Percentiles rank a stretch among this genome's conserved stretches.
These are phyloP conservation scores for Suillus ampliporus DNA, from an alignment of 768 basidiomycete genomes.

Conservation along the genomic window DNA sequence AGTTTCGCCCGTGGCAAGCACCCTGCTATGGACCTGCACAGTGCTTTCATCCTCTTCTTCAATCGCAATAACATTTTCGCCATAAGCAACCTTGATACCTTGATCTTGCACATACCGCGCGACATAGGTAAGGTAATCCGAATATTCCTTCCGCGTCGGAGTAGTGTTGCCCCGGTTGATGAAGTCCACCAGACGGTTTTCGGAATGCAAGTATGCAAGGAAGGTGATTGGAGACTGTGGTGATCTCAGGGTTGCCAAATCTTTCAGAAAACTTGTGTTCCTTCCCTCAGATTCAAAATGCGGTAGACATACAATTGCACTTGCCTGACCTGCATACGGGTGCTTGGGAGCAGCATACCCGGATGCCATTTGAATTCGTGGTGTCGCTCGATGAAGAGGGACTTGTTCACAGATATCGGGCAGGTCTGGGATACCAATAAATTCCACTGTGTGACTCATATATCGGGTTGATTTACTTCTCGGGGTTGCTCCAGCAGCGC, in stretches of 20 bases:
- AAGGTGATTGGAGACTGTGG: slow-evolving; percentile 59
- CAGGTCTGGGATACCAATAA: slow-evolving; percentile 17
- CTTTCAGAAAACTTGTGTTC: slow-evolving; percentile 51
- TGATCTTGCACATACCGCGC: slow-evolving; percentile 48
- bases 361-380: slow-evolving; percentile 58
- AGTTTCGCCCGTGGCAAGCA: slow-evolving; percentile 42
- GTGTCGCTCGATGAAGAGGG: slow-evolving; percentile 56
- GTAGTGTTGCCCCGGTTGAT: slow-evolving; percentile 58
- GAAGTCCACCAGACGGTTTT: slow-evolving; percentile 54
- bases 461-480: slow-evolving; percentile 16
- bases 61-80: slow-evolving; percentile 52
- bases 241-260: slow-evolving; percentile 57
- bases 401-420: slow-evolving; percentile 31
- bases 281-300: slow-evolving; percentile 13
- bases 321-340: slow-evolving; percentile 59
- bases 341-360: slow-evolving; percentile 57
- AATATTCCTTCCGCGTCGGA: slow-evolving; percentile 57
- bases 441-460: neutral
- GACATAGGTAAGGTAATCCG: slow-evolving; percentile 61
- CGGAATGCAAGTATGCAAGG: slow-evolving; percentile 55
- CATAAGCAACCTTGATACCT: slow-evolving; percentile 50
- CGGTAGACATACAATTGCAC: slow-evolving; percentile 3
- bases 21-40: slow-evolving; percentile 45
- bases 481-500: slow-evolving; percentile 52
- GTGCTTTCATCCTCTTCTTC: slow-evolving; percentile 37